Evolutionary conservation across 306 rosid genomes (phyloP), one percentile per base, ranked within the genome.

Genomic region (Lupinus albus): DNA sequence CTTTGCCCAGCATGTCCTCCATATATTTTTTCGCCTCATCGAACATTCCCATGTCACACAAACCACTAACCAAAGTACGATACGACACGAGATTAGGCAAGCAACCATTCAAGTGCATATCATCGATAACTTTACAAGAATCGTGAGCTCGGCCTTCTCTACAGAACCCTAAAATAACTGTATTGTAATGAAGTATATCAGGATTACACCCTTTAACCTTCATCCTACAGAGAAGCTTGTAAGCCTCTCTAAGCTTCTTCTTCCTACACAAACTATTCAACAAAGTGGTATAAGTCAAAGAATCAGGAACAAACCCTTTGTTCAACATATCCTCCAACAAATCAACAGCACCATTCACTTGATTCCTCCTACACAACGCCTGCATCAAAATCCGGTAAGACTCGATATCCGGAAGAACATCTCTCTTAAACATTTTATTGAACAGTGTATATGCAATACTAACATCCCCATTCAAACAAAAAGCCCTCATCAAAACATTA

Each of bases 171-270:
- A 65, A 51, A 61, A 92, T 84, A 64, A 87, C 88, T 1, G 85
- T 92, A 54, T 92, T 92, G 9, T 84, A 92, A 70, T 89, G 98
- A 68, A 88, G 87, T 12, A 89, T 81, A 16, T 89, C 96, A 6
- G 95, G 96, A 70, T 92, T 92, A 52, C 98, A 92, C 6, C 98
- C 98, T 51, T 86, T 92, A 12, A 92, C 91, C 74, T 87, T 92
- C 96, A 92, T 92, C 81, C 98, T 83, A 67, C 98, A 89, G 4
- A 89, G 96, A 71, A 92, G 91, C 84, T 89, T 92, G 67, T 87
- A 92, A 11, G 95, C 95, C 73, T 92, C 98, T 20, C 84, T 80
- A 0, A 92, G 89, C 76, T 86, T 75, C 79, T 87, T 89, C 83
- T 92, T 92, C 85, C 98, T 83, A 69, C 95, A 89, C 85, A 92